Percentiles rank a stretch among this genome's conserved stretches.
Evolutionary conservation across 768 basidiomycete genomes (phyloP).

Genomic region (Termitomyces sp.): DNA sequence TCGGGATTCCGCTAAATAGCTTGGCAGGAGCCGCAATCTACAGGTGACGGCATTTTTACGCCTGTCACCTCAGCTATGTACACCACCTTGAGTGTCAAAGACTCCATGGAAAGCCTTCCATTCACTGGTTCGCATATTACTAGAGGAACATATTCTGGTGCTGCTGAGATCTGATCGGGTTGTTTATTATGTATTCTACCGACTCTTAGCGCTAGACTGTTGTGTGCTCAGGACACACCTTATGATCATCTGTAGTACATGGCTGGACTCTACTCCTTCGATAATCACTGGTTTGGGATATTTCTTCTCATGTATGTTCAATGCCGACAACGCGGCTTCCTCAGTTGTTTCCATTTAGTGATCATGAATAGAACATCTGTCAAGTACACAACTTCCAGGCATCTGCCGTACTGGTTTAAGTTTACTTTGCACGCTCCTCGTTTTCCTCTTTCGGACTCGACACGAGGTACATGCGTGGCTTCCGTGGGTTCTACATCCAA

Average conservation of each 20-base stretch:
- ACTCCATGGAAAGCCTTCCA: conserved; percentile 25
- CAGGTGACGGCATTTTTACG: conserved; percentile 18
- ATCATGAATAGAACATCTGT: not conserved
- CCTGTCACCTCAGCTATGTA: conserved; percentile 22
- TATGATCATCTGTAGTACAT: not conserved
- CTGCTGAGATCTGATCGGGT: conserved; percentile 23
- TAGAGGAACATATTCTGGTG: conserved; percentile 23
- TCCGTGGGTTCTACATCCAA: not conserved
- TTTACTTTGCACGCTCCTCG: not conserved
- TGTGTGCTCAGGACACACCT: not conserved
- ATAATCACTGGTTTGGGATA: not conserved
- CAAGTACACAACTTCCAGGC: not conserved
- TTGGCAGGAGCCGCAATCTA: conserved; percentile 5
- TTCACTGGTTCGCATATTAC: conserved; percentile 15
- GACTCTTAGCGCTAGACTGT: not conserved
- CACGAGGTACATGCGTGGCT: conserved; percentile 1
- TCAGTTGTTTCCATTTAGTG: not conserved
- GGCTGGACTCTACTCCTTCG: not conserved
- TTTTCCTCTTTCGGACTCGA: not conserved
- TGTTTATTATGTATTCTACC: not conserved
- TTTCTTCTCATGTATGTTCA: not conserved
- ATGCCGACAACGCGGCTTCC: not conserved
- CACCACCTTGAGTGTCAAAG: conserved; percentile 20
- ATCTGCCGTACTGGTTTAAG: not conserved
- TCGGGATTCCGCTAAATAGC: not conserved